Conservation (phyloP, 768 basidiomycete genomes). For the Hericium erinaceus region DNA sequence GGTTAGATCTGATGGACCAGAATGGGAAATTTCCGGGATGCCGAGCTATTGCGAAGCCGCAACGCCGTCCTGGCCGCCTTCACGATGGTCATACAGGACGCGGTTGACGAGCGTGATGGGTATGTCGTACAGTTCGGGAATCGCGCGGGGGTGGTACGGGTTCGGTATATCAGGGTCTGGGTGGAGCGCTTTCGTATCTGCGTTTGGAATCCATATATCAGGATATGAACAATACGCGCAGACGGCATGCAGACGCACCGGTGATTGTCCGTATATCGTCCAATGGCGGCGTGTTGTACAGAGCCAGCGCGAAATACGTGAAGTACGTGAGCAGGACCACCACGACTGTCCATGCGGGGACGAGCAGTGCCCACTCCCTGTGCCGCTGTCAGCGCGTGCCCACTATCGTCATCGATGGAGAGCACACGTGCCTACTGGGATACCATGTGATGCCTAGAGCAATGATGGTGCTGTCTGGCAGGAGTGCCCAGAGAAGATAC, state of each 20-base stretch:
- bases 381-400: neutral
- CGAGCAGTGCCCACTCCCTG: slow-evolving; percentile 79
- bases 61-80: neutral
- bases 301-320: slow-evolving; percentile 66
- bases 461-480: slow-evolving; percentile 63
- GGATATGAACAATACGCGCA: neutral
- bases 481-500: slow-evolving; percentile 72
- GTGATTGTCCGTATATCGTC: slow-evolving; percentile 56
- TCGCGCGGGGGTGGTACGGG: slow-evolving; percentile 40
- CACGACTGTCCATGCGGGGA: slow-evolving; percentile 72
- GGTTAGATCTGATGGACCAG: too few relatives aligned
- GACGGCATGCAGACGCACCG: slow-evolving; percentile 33
- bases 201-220: neutral
- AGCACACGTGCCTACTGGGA: slow-evolving; percentile 55
- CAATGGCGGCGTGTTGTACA: slow-evolving; percentile 63
- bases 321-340: slow-evolving; percentile 67
- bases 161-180: slow-evolving; percentile 28
- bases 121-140: slow-evolving; percentile 71
- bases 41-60: too few relatives aligned
- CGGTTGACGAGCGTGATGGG: slow-evolving; percentile 77
- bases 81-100: slow-evolving; percentile 38
- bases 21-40: too few relatives aligned
- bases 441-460: slow-evolving; percentile 74
- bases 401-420: neutral
- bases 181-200: slow-evolving; percentile 51